Conservation (phyloP, 73 alveolate species). For the Stentor coeruleus region DNA sequence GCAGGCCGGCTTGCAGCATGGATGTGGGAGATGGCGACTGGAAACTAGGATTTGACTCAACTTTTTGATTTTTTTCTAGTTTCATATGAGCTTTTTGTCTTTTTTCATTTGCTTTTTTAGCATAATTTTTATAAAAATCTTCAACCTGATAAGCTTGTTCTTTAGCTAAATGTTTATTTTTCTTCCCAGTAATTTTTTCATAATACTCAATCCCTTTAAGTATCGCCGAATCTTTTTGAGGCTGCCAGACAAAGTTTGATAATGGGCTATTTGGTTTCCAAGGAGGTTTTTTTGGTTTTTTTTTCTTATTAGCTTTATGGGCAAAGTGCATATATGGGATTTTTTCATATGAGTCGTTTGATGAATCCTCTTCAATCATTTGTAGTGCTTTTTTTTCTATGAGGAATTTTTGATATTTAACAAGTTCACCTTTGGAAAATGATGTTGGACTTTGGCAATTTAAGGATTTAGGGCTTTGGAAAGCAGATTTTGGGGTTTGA, state of each 20-base stretch:
- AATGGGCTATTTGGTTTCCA: neutral
- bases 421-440: neutral
- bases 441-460: neutral
- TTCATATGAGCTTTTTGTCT: too few relatives aligned
- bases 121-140: too few relatives aligned
- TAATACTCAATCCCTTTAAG: conserved; percentile 21
- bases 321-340: neutral
- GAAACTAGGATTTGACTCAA: neutral
- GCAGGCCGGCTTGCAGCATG: neutral
- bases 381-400: neutral
- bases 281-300: conserved; percentile 19
- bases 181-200: neutral
- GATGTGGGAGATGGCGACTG: neutral
- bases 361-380: neutral
- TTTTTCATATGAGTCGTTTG: neutral
- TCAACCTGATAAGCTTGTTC: neutral
- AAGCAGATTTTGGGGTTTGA: too few relatives aligned
- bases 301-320: conserved; percentile 1
- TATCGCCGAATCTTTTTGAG: conserved; percentile 4
- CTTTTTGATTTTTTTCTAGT: too few relatives aligned
- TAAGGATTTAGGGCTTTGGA: too few relatives aligned
- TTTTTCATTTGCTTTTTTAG: neutral
- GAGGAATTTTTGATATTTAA: conserved; percentile 3
- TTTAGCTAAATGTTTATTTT: neutral
- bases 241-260: conserved; percentile 6